Evolutionary conservation across 768 basidiomycete species (phyloP).

Genomic region (Agaricus blazei): DNA sequence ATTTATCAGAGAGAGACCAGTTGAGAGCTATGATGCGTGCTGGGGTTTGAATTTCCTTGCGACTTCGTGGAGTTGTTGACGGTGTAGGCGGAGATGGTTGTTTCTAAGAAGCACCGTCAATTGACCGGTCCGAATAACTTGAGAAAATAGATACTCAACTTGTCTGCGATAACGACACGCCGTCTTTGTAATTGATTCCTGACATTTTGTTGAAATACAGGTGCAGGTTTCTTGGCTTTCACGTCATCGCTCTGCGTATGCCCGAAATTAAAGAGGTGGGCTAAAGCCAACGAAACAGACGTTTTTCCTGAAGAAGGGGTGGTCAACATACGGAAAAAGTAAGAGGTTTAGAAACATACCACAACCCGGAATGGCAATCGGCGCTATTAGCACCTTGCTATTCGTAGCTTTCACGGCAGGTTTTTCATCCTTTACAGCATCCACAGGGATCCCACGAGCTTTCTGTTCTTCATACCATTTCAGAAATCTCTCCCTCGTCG

Average conservation of each 20-base stretch:
- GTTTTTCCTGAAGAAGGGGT: conserved; percentile 67
- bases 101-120: conserved; percentile 43
- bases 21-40: conserved; percentile 78
- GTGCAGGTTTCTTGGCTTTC: conserved; percentile 64
- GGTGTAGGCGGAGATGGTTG: conserved; percentile 83
- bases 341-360: conserved; percentile 45
- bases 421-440: conserved; percentile 23
- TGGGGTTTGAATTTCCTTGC: conserved; percentile 39
- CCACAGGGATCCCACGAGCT: conserved; percentile 26
- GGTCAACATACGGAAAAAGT: not conserved
- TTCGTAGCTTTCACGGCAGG: conserved; percentile 23
- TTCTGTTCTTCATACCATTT: conserved; percentile 48
- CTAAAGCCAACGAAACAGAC: conserved; percentile 70
- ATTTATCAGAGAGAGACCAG: conserved; percentile 56
- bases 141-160: conserved; percentile 42
- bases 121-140: not conserved
- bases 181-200: conserved; percentile 49
- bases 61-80: conserved; percentile 60
- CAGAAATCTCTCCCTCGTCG: conserved; percentile 75
- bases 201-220: conserved; percentile 72
- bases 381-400: conserved; percentile 80
- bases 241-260: conserved; percentile 96
- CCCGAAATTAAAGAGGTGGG: conserved; percentile 76
- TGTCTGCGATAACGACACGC: conserved; percentile 89
- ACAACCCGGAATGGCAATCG: conserved; percentile 89